A percentile compares a stretch with the other conserved stretches of the same genome.
Conservation (phyloP, 192 early-diverging fungal species). For the Mortierella alpina region DNA sequence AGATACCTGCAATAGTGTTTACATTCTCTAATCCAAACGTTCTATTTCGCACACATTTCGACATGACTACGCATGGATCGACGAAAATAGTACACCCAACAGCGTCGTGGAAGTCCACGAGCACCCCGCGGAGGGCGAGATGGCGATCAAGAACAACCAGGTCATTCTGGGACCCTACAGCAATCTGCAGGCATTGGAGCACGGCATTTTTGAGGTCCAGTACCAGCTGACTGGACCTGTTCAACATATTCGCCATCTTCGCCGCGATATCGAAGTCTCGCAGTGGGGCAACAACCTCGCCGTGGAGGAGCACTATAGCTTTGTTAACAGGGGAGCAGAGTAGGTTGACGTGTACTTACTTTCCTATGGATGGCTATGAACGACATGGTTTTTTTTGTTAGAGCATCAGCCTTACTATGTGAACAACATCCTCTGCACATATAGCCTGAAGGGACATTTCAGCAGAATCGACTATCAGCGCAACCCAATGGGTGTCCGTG, state of each 20-base stretch:
- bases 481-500: conserved; percentile 61
- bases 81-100: conserved; percentile 27
- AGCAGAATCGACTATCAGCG: conserved; percentile 75
- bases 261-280: conserved; percentile 83
- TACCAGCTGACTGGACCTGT: conserved; percentile 72
- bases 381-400: not conserved
- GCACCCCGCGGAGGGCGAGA: conserved; percentile 26
- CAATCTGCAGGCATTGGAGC: conserved; percentile 54
- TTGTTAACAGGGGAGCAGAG: conserved; percentile 83
- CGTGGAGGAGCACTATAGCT: conserved; percentile 83
- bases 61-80: too few relatives aligned
- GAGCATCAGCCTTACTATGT: not conserved
- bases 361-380: conserved; percentile 42
- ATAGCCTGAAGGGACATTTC: conserved; percentile 72
- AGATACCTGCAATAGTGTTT: too few relatives aligned
- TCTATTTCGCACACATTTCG: not conserved
- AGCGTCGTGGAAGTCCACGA: conserved; percentile 52
- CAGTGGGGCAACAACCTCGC: conserved; percentile 86
- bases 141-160: conserved; percentile 61
- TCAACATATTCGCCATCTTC: conserved; percentile 65
- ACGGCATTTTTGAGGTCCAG: conserved; percentile 65
- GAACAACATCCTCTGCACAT: not conserved
- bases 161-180: conserved; percentile 82
- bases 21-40: not conserved
- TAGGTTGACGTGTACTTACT: conserved; percentile 58